Conservation (phyloP, 1,284 basidiomycete species). For the Melampsora americana region DNA sequence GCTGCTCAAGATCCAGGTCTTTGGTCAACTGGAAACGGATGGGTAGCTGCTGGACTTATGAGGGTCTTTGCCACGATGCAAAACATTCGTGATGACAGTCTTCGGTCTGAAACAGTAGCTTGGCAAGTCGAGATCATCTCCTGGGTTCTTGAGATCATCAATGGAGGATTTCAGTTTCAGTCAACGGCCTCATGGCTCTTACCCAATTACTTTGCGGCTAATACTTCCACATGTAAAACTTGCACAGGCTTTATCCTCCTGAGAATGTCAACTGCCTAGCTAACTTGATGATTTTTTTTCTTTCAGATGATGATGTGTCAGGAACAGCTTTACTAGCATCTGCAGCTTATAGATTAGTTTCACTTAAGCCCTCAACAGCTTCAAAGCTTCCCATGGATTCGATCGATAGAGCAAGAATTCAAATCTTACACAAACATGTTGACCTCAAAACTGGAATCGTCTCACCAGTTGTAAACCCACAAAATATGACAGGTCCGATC, state of each 20-base stretch:
- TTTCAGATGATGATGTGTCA: constrained; percentile 18
- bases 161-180: constrained; percentile 5
- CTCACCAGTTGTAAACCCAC: constrained; percentile 68
- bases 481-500: constrained; percentile 60
- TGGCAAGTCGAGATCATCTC: constrained; percentile 3
- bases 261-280: background rate
- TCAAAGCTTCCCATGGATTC: constrained; percentile 64
- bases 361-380: constrained; percentile 60
- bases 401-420: constrained; percentile 60
- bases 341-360: constrained; percentile 68
- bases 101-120: background rate
- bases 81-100: constrained; percentile 50
- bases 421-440: constrained; percentile 52
- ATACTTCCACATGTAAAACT: background rate
- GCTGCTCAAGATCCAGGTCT: constrained; percentile 57
- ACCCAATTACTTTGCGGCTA: constrained; percentile 36
- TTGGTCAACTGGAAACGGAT: constrained; percentile 71
- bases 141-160: constrained; percentile 21
- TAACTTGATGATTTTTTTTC: background rate
- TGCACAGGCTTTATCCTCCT: background rate
- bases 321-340: constrained; percentile 69
- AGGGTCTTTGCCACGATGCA: constrained; percentile 73
- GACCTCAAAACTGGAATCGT: constrained; percentile 23
- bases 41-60: constrained; percentile 79
- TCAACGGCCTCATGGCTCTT: constrained; percentile 6